Percentiles rank a stretch among this genome's conserved stretches.
These are phyloP conservation scores for Clarireedia homoeocarpa DNA, from an alignment of 2,329 filamentous ascomycete species.

Conservation along the genomic window DNA sequence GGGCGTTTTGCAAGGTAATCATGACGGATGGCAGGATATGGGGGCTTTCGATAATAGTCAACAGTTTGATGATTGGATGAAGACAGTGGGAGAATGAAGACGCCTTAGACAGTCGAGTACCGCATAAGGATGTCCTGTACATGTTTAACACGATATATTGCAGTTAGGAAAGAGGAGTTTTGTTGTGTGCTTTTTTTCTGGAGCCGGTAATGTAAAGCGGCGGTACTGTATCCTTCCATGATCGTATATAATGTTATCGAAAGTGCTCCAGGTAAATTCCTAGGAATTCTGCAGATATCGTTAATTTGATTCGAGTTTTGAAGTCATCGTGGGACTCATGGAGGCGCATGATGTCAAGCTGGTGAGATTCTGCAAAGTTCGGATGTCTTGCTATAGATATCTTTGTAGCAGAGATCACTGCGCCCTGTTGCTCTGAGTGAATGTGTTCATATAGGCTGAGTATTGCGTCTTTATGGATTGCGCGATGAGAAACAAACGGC, in stretches of 20 bases:
- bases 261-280: too few relatives aligned
- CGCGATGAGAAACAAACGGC: too few relatives aligned
- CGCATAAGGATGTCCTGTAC: not conserved
- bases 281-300: not conserved
- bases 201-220: not conserved
- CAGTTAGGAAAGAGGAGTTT: not conserved
- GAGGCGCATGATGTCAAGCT: too few relatives aligned
- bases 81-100: constrained; percentile 12
- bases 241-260: not conserved
- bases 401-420: too few relatives aligned
- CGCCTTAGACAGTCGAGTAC: not conserved
- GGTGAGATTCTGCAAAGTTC: too few relatives aligned
- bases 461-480: too few relatives aligned
- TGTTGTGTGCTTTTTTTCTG: constrained; percentile 1
- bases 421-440: too few relatives aligned
- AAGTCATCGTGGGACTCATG: too few relatives aligned
- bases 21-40: constrained; percentile 27
- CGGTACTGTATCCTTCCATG: too few relatives aligned
- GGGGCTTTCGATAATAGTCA: constrained; percentile 24
- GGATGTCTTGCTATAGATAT: too few relatives aligned
- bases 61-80: constrained; percentile 30
- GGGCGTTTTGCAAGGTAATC: constrained; percentile 23
- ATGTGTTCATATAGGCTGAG: too few relatives aligned
- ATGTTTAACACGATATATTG: not conserved
- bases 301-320: too few relatives aligned